Base-by-base conservation (phyloP, 306 rosid species). In the Citrullus colocynthis region DNA sequence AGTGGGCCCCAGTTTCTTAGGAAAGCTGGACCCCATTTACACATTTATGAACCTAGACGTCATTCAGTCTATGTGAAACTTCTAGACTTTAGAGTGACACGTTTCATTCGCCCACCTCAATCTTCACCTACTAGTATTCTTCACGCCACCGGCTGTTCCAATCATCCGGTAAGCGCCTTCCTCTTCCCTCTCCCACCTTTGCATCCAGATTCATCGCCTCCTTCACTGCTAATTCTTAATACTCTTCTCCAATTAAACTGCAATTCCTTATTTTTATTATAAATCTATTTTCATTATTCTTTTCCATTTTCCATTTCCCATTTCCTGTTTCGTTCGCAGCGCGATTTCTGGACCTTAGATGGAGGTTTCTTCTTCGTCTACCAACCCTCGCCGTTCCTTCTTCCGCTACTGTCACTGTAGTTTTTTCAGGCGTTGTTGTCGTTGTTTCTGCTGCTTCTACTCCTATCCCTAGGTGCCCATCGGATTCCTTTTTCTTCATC, bases 381-480 rank as follows among this genome's bases (percentile, higher is more conserved):
- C 87, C 5, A 80, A 74, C 69, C 21, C 79, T 49, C 80, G 74
- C 70, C 83, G 81, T 20, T 70, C 86, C 0, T 52, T 73, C 62
- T 76, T 85, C 44, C 93, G 89, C 6, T 78, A 0, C 60, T 88
- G 78, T 64, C 87, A 63, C 16, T 91, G 91, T 80, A 32, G 78
- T 71, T 80, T 51, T 11, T 80, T 82, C 80, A 62, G 86, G 30
- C 82, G 87, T 62, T 88, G 91, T 78, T 93, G 91, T 80, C 93
- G 93, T 58, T 91, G 96, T 59, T 89, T 84, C 87, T 90, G 94
- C 73, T 89, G 92, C 36, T 88, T 44, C 83, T 82, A 57, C 71
- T 1, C 90, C 66, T 91, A 72, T 76, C 83, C 82, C 1, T 87
- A 73, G 78, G 8, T 9, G 7, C 36, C 51, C 4, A 13, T 5